These are phyloP conservation scores for Penicillium sp. DNA, from an alignment of 2,329 filamentous ascomycete genomes.

Conservation along the genomic window DNA sequence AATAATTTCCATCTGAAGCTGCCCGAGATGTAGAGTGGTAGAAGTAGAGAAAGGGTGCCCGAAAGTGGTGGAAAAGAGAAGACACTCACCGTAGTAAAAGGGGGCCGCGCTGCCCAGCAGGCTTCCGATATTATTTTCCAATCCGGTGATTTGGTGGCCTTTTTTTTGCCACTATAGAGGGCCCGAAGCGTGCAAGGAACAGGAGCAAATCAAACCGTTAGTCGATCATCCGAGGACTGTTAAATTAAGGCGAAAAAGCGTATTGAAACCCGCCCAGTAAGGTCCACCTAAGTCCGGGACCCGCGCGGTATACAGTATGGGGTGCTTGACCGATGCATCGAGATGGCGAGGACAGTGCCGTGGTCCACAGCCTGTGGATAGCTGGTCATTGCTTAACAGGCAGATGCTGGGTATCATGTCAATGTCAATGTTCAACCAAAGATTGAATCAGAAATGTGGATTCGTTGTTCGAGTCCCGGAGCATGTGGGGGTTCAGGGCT, in stretches of 20 bases:
- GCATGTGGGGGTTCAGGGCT: constrained; percentile 3
- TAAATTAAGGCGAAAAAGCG: constrained; percentile 12
- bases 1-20: neutral
- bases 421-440: neutral
- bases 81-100: constrained; percentile 16
- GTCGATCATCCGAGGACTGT: constrained; percentile 18
- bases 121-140: constrained; percentile 24
- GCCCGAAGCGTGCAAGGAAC: constrained; percentile 24
- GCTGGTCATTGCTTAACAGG: neutral
- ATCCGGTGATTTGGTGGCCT: constrained; percentile 28
- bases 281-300: constrained; percentile 13
- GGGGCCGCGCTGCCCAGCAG: constrained; percentile 18
- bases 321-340: neutral
- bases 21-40: constrained; percentile 7
- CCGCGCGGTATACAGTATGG: constrained; percentile 6
- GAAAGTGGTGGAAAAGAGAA: neutral
- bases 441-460: neutral
- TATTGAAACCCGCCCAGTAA: constrained; percentile 29
- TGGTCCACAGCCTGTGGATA: neutral
- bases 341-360: neutral
- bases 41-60: neutral
- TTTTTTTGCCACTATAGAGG: constrained; percentile 33
- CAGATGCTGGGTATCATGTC: neutral
- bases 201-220: constrained; percentile 27
- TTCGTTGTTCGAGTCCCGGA: neutral